Evolutionary conservation across 2,329 filamentous ascomycete species (phyloP), one percentile per base, ranked within the genome.

Genomic region (Alternaria arborescens): DNA sequence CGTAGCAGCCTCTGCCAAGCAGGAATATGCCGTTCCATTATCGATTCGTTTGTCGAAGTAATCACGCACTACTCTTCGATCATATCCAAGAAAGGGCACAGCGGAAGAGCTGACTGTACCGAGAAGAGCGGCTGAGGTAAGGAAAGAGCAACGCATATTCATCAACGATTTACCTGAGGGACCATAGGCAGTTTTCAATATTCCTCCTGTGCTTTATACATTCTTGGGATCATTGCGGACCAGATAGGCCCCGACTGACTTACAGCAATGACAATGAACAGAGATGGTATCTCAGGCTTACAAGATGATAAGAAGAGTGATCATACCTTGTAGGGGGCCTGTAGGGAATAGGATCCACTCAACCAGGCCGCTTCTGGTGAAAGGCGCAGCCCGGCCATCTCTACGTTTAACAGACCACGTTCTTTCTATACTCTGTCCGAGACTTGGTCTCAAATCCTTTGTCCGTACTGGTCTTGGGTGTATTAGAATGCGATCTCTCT

Each of bases 81-180:
- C 68, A 26, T 72, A 69, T 16, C 68, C 69, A 10, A 73, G 62
- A 16, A 64, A 68, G 34, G 65, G 64, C 4, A 70, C 36, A 16
- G 59, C 58, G n/a, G 68, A 62, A 52, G 54, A 58, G 30, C 48
- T 24, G 40, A 34, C 38, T 28, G 52, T 22, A 26, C 52, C 42
- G 48, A 46, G 24, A 6, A 50, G 30, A 38, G 12, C 36, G 3
- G 55, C 4, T 18, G 58, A 41, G 4, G 18, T n/a, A 32, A 46
- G 28, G 52, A 52, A 55, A 7, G 36, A 36, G 5, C 18, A 36
- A 42, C 44, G 44, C 36, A 50, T 55, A 0, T 34, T 36, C 14
- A 24, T 24, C 8, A 11, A n/a, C 8, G 18, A 30, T 48, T 10
- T 10, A 16, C 20, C 26, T 24, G 3, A 11, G 28, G 20, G 7